phyloP scores from a whole-genome alignment of 73 alveolate genomes.

The Paramecium tetraurelia region DNA sequence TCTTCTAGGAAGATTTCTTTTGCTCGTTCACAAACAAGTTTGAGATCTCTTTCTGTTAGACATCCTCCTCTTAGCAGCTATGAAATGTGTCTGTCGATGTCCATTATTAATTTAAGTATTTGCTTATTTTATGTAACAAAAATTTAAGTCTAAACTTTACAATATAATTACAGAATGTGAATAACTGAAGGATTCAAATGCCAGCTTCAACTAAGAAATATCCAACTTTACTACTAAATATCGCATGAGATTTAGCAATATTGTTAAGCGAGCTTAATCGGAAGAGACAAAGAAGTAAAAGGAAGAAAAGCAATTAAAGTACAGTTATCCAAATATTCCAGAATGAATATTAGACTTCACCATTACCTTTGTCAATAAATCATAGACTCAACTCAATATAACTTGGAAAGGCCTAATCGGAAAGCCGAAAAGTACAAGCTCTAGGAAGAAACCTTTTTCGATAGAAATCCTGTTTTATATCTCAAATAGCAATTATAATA shows the following conservation, averaged over 20 bases:
- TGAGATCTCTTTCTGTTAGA: slow-evolving; percentile 74
- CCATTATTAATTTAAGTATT: slow-evolving; percentile 15
- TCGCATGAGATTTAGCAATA: background rate
- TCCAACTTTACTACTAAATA: background rate
- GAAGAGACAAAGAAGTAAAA: background rate
- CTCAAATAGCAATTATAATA: background rate
- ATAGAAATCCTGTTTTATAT: background rate
- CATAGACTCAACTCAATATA: background rate
- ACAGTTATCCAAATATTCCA: background rate
- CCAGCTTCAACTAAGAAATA: background rate
- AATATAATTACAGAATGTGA: background rate
- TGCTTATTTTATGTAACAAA: background rate
- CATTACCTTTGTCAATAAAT: background rate
- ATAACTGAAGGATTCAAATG: background rate
- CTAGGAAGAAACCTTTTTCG: background rate
- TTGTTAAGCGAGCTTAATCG: background rate
- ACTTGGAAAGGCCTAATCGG: background rate
- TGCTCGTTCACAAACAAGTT: slow-evolving; percentile 73
- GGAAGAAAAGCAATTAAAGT: background rate
- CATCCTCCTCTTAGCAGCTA: slow-evolving; percentile 53
- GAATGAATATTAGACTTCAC: background rate
- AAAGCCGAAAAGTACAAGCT: background rate
- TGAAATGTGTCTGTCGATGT: slow-evolving; percentile 34
- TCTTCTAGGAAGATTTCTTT: slow-evolving; percentile 76
- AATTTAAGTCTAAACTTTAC: background rate